Base-by-base conservation (phyloP, 225 moss, liverwort and hornwort genomes). In the Sphagnum contortum region DNA sequence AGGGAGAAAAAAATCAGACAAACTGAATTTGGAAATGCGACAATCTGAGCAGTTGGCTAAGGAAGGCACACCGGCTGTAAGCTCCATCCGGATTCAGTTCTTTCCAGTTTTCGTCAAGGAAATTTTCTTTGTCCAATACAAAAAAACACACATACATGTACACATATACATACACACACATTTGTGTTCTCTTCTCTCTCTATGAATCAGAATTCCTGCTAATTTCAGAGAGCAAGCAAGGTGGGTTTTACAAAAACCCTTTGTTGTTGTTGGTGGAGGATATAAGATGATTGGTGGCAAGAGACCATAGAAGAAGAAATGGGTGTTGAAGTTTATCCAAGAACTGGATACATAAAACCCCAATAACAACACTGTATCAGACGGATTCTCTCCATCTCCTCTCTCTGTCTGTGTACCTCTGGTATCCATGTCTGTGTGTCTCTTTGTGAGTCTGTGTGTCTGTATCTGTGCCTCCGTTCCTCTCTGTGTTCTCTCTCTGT, bases 271-370 rank as follows among this genome's bases (percentile, higher is more conserved):
- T 52, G 52, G 0, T 10, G 4, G 79, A 86, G 91, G 91, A 94
- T 94, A 91, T 94, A 94, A 91, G 73, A 94, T 94, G 51, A 94
- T 94, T 44, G 94, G 91, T 50, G 94, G 94, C 44, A 94, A 60
- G 50, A 94, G 68, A n/a, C 89, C 89, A 62, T 94, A 94, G 58
- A 94, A 94, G 79, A 91, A 94, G 68, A 94, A 91, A 12, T 85
- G 68, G 8, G 83, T 87, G 63, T 94, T 94, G 66, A 94, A 94
- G 68, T 94, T 79, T 6, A 94, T 87, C 94, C 94, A 94, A 48
- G 56, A 59, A 66, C 94, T 94, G 11, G 71, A 68, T 57, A 29
- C 29, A 29, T 1, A 29, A 29, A 29, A 29, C 0, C 29, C 29
- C 29, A 29, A 29, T 0, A 29, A 29, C 29, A 29, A 29, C 29